Conservation (phyloP, 2,329 filamentous ascomycete genomes). For the Neonectria punicea region DNA sequence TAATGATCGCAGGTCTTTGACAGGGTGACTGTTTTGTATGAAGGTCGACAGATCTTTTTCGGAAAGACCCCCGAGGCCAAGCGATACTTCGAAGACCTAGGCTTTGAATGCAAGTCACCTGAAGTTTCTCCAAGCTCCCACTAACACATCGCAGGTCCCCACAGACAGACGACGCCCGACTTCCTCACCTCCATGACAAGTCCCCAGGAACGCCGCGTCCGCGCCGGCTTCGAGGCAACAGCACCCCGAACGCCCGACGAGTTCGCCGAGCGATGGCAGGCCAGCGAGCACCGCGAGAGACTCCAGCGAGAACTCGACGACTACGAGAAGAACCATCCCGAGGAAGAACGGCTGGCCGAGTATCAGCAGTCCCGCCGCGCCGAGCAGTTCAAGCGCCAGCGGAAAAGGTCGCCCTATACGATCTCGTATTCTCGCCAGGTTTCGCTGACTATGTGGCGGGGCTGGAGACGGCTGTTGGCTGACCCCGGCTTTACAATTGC, state of each 20-base stretch:
- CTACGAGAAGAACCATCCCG: slow-evolving; percentile 41
- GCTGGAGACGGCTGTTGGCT: slow-evolving; percentile 51
- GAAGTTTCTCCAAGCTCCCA: too few relatives aligned
- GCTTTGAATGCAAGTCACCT: slow-evolving; percentile 36
- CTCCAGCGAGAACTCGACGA: slow-evolving; percentile 45
- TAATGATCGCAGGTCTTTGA: slow-evolving; percentile 69
- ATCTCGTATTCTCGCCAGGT: slow-evolving; percentile 59
- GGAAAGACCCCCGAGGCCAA: slow-evolving; percentile 67
- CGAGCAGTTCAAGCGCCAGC: slow-evolving; percentile 48
- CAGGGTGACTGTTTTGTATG: slow-evolving; percentile 74
- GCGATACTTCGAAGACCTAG: slow-evolving; percentile 65
- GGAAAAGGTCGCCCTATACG: slow-evolving; percentile 58
- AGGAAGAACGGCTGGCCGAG: slow-evolving; percentile 27
- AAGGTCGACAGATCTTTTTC: slow-evolving; percentile 75
- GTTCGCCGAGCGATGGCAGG: slow-evolving; percentile 49
- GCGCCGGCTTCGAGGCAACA: slow-evolving; percentile 44
- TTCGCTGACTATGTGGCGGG: slow-evolving; percentile 53
- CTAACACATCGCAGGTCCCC: slow-evolving; percentile 27
- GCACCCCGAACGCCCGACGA: slow-evolving; percentile 52
- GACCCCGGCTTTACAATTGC: slow-evolving; percentile 54
- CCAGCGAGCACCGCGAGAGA: slow-evolving; percentile 37
- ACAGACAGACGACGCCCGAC: slow-evolving; percentile 41
- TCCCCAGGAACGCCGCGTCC: slow-evolving; percentile 48
- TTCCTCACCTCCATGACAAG: slow-evolving; percentile 56
- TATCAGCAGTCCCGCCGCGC: slow-evolving; percentile 36